Evolutionary conservation across 208 protist genomes (phyloP), one percentile per base, ranked within the genome.

Genomic region (Crithidia thermophila): DNA sequence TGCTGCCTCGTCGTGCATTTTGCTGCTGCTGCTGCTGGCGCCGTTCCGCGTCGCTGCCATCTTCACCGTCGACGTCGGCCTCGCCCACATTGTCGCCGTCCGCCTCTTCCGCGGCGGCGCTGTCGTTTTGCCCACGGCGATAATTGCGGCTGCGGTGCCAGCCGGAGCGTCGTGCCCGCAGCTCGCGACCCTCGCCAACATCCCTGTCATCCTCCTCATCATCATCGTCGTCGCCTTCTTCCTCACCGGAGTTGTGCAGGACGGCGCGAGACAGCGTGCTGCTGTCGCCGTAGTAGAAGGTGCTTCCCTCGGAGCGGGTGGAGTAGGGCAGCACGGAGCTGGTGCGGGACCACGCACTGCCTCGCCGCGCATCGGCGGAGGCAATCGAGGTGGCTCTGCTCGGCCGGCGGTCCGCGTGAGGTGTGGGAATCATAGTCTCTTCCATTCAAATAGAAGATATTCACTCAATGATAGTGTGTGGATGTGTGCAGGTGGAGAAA

Each of bases 271-370:
- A 66, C 20, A 66, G 31, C 3, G 36, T 53, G 39, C 49, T 57
- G 3, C 7, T 25, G 4, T 67, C 60, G 33, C 58, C 28, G 43
- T 30, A 53, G 43, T 43, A 33, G 18, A 64, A 53, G 31, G 0
- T 28, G 43, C 58, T 64, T 30, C 58, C 42, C 21, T 64, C 58
- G 14, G 58, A 64, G n/a, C 43, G 27, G 58, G 21, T 53, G 18
- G 43, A 64, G 33, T 53, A 21, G n/a, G 58, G 58, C 28, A 43
- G 30, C 13, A 64, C 1, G 21, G 58, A 64, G 21, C 31, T 64
- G 28, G 39, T 51, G 30, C 31, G 58, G 0, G 31, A 64, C 13
- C 43, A 33, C 9, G 13, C 7, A 42, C 40, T 37, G 39, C 28
- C 28, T 16, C 20, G 42, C 1, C 39, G 42, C 30, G 28, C 18